Evolutionary conservation across 371 early-diverging fungal species (phyloP).

Genomic region (Mortierella sp.): DNA sequence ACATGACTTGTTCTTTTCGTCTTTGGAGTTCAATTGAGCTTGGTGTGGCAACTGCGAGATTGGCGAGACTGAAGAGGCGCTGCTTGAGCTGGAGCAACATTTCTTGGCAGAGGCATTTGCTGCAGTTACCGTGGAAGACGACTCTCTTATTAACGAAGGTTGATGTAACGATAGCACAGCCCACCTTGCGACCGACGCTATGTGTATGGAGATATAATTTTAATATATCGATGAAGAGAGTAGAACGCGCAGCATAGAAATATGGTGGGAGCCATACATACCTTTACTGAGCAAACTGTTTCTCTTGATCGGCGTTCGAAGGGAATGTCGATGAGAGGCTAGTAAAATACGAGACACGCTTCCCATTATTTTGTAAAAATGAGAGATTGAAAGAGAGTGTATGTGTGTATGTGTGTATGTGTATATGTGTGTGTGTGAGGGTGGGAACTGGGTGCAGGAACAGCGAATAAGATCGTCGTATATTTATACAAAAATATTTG

Average conservation of each 20-base stretch:
- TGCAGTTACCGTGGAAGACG: conserved; percentile 1
- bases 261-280: background rate
- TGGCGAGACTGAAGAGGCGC: background rate
- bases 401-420: too few relatives aligned
- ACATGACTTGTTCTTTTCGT: conserved; percentile 6
- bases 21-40: background rate
- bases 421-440: too few relatives aligned
- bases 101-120: background rate
- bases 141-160: background rate
- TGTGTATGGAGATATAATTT: background rate
- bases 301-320: conserved; percentile 5
- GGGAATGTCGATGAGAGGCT: background rate
- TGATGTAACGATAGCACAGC: background rate
- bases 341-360: background rate
- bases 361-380: background rate
- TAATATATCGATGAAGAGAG: background rate
- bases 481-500: background rate
- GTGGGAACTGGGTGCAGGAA: background rate
- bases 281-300: background rate
- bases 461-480: background rate
- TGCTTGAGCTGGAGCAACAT: background rate
- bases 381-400: background rate
- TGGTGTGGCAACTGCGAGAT: background rate
- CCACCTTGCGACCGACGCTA: background rate
- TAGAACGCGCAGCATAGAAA: background rate